Conservation (phyloP, 2,329 filamentous ascomycete species). For the Neofusicoccum parvum region DNA sequence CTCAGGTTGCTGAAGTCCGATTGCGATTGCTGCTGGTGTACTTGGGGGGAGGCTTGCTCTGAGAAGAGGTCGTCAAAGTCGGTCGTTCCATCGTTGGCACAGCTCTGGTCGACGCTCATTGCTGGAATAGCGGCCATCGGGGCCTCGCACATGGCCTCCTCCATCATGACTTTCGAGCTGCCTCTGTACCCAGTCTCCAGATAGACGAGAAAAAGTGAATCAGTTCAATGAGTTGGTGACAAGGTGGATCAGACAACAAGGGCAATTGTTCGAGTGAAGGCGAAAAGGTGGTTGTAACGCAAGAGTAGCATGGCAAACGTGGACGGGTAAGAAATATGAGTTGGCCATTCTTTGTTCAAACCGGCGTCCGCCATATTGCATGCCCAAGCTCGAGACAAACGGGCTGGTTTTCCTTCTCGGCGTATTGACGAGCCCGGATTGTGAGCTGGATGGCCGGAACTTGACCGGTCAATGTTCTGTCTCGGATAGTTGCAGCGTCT, state of each 20-base stretch:
- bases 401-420: neutral
- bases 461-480: constrained; percentile 4
- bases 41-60: neutral
- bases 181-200: no score
- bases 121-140: neutral
- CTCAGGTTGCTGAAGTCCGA: neutral
- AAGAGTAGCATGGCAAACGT: no score
- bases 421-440: neutral
- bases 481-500: constrained; percentile 3
- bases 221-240: no score
- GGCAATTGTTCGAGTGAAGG: no score
- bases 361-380: no score
- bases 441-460: no score
- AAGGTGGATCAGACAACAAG: neutral
- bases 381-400: constrained; percentile 1
- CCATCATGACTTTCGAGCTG: neutral
- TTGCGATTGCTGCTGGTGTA: neutral
- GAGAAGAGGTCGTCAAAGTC: neutral
- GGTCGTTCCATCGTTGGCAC: neutral
- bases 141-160: neutral
- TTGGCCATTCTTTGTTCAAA: neutral
- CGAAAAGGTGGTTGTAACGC: neutral
- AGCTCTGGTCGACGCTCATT: neutral
- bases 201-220: no score
- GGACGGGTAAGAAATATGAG: neutral